Percentiles rank a stretch among this genome's conserved stretches.
Evolutionary conservation across 768 basidiomycete genomes (phyloP).

Genomic region (Pholiota conissans): DNA sequence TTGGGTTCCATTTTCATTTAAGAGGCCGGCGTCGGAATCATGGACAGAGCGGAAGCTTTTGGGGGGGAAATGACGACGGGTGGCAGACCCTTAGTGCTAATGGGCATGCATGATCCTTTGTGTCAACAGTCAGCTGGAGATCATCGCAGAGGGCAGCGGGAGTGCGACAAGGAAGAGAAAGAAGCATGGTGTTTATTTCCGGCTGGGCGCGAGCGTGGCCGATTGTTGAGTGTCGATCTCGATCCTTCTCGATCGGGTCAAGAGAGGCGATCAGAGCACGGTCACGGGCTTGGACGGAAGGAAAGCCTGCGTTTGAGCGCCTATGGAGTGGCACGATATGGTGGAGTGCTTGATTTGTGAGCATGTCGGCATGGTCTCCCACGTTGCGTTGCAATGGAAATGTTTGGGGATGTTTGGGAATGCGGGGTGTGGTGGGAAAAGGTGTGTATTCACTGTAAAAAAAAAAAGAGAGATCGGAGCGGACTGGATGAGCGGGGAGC

Average conservation of each 20-base stretch:
- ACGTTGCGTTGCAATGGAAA: conserved; percentile 11
- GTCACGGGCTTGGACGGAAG: background rate
- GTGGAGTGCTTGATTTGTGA: conserved; percentile 7
- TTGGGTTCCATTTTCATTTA: conserved; percentile 5
- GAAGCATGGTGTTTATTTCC: background rate
- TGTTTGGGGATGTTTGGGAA: conserved; percentile 17
- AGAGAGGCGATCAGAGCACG: background rate
- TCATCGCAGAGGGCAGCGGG: background rate
- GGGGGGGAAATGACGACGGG: background rate
- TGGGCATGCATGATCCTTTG: background rate
- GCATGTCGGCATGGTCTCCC: conserved; percentile 13
- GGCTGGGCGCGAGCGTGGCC: background rate
- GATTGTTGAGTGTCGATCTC: background rate
- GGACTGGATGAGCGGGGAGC: no score
- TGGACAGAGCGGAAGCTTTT: conserved; percentile 19
- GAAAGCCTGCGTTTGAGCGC: background rate
- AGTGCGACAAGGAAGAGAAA: background rate
- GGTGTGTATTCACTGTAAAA: background rate
- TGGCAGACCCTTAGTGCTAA: background rate
- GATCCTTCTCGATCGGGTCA: no score
- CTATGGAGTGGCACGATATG: background rate
- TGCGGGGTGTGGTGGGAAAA: conserved; percentile 14
- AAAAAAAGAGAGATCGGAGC: conserved; percentile 9
- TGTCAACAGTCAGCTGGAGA: background rate
- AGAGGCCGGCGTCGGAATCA: conserved; percentile 12